A percentile compares a stretch with the other conserved stretches of the same genome.
Evolutionary conservation across 1,284 basidiomycete species (phyloP).

Genomic region (Veloboletus limbatus): DNA sequence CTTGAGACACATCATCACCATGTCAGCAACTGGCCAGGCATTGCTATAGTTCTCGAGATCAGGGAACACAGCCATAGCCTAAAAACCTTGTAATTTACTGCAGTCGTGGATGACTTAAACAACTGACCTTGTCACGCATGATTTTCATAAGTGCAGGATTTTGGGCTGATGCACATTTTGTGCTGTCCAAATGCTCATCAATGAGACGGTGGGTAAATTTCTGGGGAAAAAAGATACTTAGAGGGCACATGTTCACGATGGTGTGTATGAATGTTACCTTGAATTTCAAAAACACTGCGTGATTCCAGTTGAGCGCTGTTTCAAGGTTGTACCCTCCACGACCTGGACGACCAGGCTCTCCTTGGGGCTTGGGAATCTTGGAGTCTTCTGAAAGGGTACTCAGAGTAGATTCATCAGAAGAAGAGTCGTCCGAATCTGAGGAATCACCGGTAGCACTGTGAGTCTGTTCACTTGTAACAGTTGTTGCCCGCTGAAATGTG

Average conservation of each 20-base stretch:
- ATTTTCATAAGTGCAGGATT: not conserved
- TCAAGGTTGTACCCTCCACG: constrained; percentile 6
- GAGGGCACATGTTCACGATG: too few species aligned
- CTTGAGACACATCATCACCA: not conserved
- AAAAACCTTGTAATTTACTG: too few species aligned
- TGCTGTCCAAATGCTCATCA: constrained; percentile 2
- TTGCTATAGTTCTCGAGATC: not conserved
- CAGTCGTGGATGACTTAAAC: too few species aligned
- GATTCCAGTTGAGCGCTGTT: not conserved
- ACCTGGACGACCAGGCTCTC: constrained; percentile 7
- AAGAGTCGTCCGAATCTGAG: too few species aligned
- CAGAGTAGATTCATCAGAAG: too few species aligned
- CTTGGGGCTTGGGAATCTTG: constrained; percentile 7
- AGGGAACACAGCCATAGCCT: not conserved
- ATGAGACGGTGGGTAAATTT: not conserved
- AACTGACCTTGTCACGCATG: too few species aligned
- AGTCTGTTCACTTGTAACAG: too few species aligned
- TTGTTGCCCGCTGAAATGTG: too few species aligned
- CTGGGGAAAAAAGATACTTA: too few species aligned
- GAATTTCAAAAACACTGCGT: not conserved
- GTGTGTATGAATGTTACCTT: too few species aligned
- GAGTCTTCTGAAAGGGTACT: constrained; percentile 3
- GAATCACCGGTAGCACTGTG: too few species aligned
- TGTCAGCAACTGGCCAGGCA: not conserved
- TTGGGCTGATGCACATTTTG: constrained; percentile 6